Evolutionary conservation across 1,284 basidiomycete genomes (phyloP).

Genomic region (Amylostereum areolatum): DNA sequence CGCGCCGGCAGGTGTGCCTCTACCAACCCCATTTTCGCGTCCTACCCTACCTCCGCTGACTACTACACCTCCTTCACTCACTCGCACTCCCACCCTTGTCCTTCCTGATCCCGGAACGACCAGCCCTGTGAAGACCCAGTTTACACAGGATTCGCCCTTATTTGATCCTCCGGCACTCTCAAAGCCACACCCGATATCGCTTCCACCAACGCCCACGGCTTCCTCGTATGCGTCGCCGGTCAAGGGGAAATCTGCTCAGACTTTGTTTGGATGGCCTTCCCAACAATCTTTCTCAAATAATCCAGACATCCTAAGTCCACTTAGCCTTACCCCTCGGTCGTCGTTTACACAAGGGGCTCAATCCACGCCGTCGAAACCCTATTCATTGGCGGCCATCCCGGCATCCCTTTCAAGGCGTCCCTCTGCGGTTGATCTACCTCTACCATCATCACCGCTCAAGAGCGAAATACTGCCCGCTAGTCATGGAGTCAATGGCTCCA

Average conservation of each 20-base stretch:
- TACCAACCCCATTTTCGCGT: not conserved
- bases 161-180: not conserved
- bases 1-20: not conserved
- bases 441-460: not conserved
- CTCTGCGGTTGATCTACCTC: not conserved
- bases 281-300: conserved; percentile 16
- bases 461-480: not conserved
- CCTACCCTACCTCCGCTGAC: conserved; percentile 1
- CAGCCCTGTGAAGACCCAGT: too few relatives aligned
- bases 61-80: not conserved
- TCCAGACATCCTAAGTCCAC: conserved; percentile 26
- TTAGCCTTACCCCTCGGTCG: conserved; percentile 17
- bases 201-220: conserved; percentile 14
- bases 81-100: not conserved
- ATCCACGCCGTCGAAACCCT: not conserved
- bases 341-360: conserved; percentile 9
- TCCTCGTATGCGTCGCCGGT: conserved; percentile 4
- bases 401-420: not conserved
- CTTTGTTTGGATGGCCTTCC: conserved; percentile 21
- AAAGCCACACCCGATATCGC: conserved; percentile 18
- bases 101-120: too few relatives aligned
- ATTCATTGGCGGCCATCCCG: too few relatives aligned
- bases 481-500: conserved; percentile 1
- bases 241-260: conserved; percentile 16
- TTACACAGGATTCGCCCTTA: too few relatives aligned